Percentiles rank a stretch among this genome's conserved stretches.
phyloP scores from a whole-genome alignment of 2,329 filamentous ascomycete genomes.

The Pestalotiopsis sp. region DNA sequence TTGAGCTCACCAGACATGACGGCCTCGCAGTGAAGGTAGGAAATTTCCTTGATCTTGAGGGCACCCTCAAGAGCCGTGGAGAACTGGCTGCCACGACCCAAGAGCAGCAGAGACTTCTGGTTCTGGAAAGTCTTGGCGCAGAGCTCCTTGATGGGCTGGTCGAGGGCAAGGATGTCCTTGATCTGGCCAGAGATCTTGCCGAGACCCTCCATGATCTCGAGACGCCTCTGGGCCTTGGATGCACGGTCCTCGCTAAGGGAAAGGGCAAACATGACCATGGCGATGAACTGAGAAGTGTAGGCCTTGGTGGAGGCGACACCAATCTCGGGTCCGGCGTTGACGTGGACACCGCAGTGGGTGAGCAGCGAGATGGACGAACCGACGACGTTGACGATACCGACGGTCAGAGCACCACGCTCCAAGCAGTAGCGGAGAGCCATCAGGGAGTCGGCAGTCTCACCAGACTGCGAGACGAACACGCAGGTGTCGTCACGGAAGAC shows the following conservation, averaged over 20 bases:
- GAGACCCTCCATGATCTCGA: constrained; percentile 96
- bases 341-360: constrained; percentile 99
- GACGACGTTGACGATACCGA: constrained; percentile 98
- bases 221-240: constrained; percentile 86
- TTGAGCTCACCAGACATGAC: constrained; percentile 99
- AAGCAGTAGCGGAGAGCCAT: constrained; percentile 97
- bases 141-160: constrained; percentile 91
- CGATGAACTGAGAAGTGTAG: constrained; percentile 98
- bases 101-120: constrained; percentile 92
- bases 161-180: constrained; percentile 86
- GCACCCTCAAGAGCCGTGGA: constrained; percentile 96
- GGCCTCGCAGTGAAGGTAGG: constrained; percentile 98
- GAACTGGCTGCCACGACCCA: constrained; percentile 95
- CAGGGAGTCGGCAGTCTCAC: constrained; percentile 96
- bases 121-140: constrained; percentile 93
- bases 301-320: constrained; percentile 99
- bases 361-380: constrained; percentile 98
- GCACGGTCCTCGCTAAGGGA: constrained; percentile 95
- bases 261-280: constrained; percentile 99
- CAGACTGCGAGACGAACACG: constrained; percentile 98
- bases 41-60: constrained; percentile 99
- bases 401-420: constrained; percentile 94
- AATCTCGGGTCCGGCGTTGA: constrained; percentile 98
- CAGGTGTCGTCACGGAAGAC: constrained; percentile 99
- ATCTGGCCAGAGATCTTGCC: constrained; percentile 88